These are phyloP conservation scores for Chondrostereum purpureum DNA, from an alignment of 1,284 basidiomycete species.

Conservation along the genomic window DNA sequence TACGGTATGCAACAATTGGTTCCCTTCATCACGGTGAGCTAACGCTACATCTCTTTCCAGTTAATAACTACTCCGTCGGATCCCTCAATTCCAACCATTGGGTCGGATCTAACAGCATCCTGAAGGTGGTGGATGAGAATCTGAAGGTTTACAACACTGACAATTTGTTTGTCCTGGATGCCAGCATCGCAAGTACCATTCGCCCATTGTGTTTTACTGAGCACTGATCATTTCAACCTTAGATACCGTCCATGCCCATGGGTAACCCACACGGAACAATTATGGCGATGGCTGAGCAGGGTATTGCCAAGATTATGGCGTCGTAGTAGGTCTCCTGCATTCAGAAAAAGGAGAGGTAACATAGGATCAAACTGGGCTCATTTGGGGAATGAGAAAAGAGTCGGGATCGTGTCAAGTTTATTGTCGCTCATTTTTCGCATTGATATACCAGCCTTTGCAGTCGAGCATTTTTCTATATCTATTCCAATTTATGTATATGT, in stretches of 20 bases:
- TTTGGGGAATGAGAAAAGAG: no score
- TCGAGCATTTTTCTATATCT: no score
- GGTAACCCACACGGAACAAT: constrained; percentile 49
- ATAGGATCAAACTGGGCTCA: no score
- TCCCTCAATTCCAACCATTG: constrained; percentile 52
- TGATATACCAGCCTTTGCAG: no score
- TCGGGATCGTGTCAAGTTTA: no score
- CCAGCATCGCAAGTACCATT: constrained; percentile 1
- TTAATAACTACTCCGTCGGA: constrained; percentile 41
- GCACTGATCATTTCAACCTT: no score
- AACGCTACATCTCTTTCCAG: constrained; percentile 18
- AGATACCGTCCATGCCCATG: constrained; percentile 38
- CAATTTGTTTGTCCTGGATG: constrained; percentile 44
- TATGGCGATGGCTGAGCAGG: constrained; percentile 53
- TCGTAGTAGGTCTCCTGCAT: no score
- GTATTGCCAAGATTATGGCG: constrained; percentile 44
- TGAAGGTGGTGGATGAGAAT: constrained; percentile 53
- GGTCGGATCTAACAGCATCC: constrained; percentile 47
- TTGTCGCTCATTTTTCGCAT: no score
- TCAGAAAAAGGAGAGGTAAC: no score
- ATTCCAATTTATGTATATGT: no score
- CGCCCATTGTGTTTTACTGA: constrained; percentile 3
- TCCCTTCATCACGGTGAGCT: background rate
- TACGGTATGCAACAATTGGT: constrained; percentile 32
- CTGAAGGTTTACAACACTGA: constrained; percentile 51